Evolutionary conservation across 768 basidiomycete genomes (phyloP), one percentile per base, ranked within the genome.

Genomic region (Leucosporidium yakuticum): DNA sequence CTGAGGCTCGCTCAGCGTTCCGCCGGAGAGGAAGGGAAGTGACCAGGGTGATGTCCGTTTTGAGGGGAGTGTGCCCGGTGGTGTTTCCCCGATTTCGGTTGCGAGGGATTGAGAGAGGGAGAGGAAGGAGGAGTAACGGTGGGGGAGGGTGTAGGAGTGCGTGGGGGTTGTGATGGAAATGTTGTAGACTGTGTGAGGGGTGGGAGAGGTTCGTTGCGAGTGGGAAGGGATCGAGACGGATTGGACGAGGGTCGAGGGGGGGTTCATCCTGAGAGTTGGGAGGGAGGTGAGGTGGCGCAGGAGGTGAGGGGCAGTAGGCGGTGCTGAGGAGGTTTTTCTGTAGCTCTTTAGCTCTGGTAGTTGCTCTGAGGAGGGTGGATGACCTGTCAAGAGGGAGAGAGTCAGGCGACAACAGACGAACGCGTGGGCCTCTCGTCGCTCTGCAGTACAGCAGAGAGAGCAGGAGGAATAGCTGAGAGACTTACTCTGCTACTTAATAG

Each of bases 51-150:
- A 83, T 54, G 84, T 79, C 76, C 90, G 89, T 79, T 98, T 98
- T 15, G 88, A 85, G 48, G 95, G 95, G 25, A 97, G 84, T n/a
- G 82, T 69, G 23, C 79, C 83, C 19, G 94, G 93, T 17, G 93
- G 91, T 25, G 87, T 80, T n/a, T 85, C 83, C 21, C 87, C 87
- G n/a, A 85, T 84, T n/a, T 87, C 84, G 76, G 88, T 87, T 32
- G 84, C 83, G 74, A 96, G 85, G 75, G 93, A 88, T 12, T 84
- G 83, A 78, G 94, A 85, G 11, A 98, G 85, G 74, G 90, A 87
- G 76, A 84, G 86, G 80, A 98, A 98, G 80, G 96, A 92, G 53
- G 91, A 93, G 81, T 97, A 98, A 60, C 95, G 88, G 66, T 88
- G 83, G 86, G 89, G 90, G 83, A 96, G 89, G 65, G 88, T 85